Base-by-base conservation (phyloP, 768 basidiomycete species). In the Leccinum imitatum region DNA sequence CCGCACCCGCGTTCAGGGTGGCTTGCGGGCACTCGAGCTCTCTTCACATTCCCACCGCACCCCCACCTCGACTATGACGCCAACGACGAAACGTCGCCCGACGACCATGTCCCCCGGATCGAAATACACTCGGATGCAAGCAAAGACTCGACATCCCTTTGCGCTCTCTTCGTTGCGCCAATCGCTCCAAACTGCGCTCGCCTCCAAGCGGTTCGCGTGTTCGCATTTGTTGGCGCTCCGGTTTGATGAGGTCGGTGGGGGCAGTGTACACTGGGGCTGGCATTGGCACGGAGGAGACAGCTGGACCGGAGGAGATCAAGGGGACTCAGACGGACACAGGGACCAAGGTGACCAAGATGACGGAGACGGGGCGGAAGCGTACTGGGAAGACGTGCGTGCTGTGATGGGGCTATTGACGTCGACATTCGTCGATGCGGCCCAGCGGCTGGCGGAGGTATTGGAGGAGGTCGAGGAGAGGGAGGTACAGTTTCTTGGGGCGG, bases 311-410 rank as follows among this genome's bases (percentile, higher is more conserved):
- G 39, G 11, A 35, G 33, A 14, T 14, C 39, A 8, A 17, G 39
- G 0, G 7, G 39, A 17, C 15, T 2, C 4, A 7, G 39, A 39
- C 8, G 39, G 17, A 7, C 17, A 39, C 3, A 39, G 39, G 39
- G 39, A 39, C 8, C 15, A 39, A 39, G 39, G 1, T 39, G 39
- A 39, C 17, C 7, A 17, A 39, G 39, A 17, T 39, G 39, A 39
- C 17, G 39, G 39, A 39, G 39, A 39, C 1, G 39, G 17, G 17
- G 39, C 39, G 8, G 39, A 87, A 54, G 77, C 80, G 6, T 94
- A 94, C 65, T 94, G 91, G 91, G 91, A 93, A 65, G 87, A 93
- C 65, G 90, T 90, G 30, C 81, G 87, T 14, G 84, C 86, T 27
- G 84, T 94, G 53, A 87, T 92, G 79, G 79, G 78, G 13, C 70